phyloP scores from a whole-genome alignment of 2,329 filamentous ascomycete species.

The Claviceps sp. region DNA sequence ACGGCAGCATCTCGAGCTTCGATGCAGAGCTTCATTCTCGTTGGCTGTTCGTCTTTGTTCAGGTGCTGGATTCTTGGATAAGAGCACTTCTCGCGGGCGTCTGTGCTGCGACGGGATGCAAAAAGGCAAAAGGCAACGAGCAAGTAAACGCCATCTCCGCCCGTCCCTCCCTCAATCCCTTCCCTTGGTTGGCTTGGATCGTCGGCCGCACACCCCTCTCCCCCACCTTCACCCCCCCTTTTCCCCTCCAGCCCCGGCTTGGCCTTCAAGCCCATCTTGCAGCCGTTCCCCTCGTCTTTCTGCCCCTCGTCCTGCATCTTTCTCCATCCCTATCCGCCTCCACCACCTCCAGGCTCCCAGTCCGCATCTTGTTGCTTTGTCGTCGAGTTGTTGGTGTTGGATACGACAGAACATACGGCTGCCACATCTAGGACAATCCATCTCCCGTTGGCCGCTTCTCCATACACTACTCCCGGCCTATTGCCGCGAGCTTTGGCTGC shows the following conservation, averaged over 20 bases:
- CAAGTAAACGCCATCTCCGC: neutral
- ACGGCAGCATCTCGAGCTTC: constrained; percentile 1
- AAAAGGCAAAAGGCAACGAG: neutral
- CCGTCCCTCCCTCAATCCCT: neutral
- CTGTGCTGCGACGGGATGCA: neutral
- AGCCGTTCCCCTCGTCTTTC: constrained; percentile 4
- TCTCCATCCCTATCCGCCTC: constrained; percentile 1
- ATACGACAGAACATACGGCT: neutral
- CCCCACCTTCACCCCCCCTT: neutral
- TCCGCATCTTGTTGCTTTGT: neutral
- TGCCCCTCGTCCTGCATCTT: constrained; percentile 5
- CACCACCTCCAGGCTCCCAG: neutral
- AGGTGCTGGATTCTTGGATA: neutral
- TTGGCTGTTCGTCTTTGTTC: neutral
- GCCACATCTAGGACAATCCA: neutral
- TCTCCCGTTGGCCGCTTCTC: neutral
- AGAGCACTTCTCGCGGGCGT: neutral
- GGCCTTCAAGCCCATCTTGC: constrained; percentile 3
- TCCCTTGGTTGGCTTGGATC: neutral
- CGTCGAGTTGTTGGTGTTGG: constrained; percentile 1
- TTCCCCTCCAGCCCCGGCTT: neutral
- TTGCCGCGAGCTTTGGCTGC: constrained; percentile 8
- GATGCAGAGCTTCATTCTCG: neutral
- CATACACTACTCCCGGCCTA: constrained; percentile 4
- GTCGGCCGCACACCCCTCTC: neutral